Evolutionary conservation across 1,284 basidiomycete genomes (phyloP).

Genomic region (Ganoderma resinaceum): DNA sequence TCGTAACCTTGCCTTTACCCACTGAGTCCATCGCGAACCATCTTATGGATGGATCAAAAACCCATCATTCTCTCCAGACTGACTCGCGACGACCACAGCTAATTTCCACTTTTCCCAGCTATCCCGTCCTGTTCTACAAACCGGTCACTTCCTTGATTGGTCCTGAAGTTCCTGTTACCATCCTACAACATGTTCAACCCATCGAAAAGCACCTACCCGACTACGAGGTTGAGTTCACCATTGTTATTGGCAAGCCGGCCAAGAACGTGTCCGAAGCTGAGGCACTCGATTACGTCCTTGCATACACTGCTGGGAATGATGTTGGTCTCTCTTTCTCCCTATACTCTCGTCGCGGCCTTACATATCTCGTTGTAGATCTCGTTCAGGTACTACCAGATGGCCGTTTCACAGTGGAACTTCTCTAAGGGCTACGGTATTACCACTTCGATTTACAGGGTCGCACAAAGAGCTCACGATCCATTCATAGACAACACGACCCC

Average conservation of each 20-base stretch:
- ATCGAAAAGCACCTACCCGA: constrained; percentile 78
- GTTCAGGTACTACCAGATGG: constrained; percentile 80
- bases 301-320: constrained; percentile 83
- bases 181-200: constrained; percentile 76
- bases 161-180: constrained; percentile 68
- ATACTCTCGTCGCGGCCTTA: not conserved
- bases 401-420: constrained; percentile 83
- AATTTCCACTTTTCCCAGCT: constrained; percentile 43
- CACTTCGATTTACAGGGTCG: not conserved
- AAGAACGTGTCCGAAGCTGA: constrained; percentile 80
- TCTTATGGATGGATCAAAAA: not conserved
- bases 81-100: not conserved
- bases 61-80: not conserved
- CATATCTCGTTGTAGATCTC: constrained; percentile 57
- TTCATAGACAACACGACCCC: constrained; percentile 72
- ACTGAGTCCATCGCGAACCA: not conserved
- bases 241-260: constrained; percentile 84
- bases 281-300: constrained; percentile 84
- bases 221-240: constrained; percentile 89
- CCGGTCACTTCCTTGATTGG: constrained; percentile 77
- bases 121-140: constrained; percentile 84
- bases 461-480: not conserved
- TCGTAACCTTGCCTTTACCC: not conserved
- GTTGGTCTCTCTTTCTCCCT: constrained; percentile 46
- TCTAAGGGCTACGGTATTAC: constrained; percentile 77